A percentile compares a stretch with the other conserved stretches of the same genome.
Evolutionary conservation across 228 moss, liverwort and hornwort genomes (phyloP).

Genomic region (Sphagnum fallax): DNA sequence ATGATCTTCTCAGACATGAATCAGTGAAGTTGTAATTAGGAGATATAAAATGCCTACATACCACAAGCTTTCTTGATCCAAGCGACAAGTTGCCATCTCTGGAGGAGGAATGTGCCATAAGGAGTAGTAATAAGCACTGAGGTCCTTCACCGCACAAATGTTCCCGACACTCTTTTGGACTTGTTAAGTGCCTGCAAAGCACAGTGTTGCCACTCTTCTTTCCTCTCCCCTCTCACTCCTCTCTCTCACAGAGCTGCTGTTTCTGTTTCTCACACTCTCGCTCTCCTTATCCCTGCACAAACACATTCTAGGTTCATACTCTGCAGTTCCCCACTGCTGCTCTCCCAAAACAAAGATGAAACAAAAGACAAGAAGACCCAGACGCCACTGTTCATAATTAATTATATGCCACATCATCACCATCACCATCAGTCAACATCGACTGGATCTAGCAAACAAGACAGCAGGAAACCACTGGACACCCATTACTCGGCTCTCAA

Average conservation of each 20-base stretch:
- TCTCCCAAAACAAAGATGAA: conserved; percentile 56
- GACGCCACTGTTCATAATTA: too few relatives aligned
- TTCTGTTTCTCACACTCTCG: conserved; percentile 53
- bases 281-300: conserved; percentile 82
- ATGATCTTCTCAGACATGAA: too few relatives aligned
- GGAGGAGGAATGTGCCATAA: conserved; percentile 59
- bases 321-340: conserved; percentile 56
- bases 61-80: conserved; percentile 94
- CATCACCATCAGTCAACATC: too few relatives aligned
- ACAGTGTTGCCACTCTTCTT: conserved; percentile 78
- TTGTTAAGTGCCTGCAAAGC: conserved; percentile 63
- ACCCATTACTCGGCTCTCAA: conserved; percentile 20
- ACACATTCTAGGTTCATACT: conserved; percentile 76
- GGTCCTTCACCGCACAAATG: too few relatives aligned
- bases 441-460: conserved; percentile 37
- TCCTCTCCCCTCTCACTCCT: conserved; percentile 92
- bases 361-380: conserved; percentile 32
- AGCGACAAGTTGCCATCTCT: conserved; percentile 80
- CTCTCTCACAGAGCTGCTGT: conserved; percentile 63
- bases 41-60: conserved; percentile 16
- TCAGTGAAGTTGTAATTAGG: too few relatives aligned
- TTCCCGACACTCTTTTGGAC: conserved; percentile 31
- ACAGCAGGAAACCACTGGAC: conserved; percentile 19
- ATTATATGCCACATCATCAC: too few relatives aligned
- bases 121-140: conserved; percentile 19